These are phyloP conservation scores for Pleoardoris graminearum DNA, from an alignment of 2,329 filamentous ascomycete genomes.

Conservation along the genomic window DNA sequence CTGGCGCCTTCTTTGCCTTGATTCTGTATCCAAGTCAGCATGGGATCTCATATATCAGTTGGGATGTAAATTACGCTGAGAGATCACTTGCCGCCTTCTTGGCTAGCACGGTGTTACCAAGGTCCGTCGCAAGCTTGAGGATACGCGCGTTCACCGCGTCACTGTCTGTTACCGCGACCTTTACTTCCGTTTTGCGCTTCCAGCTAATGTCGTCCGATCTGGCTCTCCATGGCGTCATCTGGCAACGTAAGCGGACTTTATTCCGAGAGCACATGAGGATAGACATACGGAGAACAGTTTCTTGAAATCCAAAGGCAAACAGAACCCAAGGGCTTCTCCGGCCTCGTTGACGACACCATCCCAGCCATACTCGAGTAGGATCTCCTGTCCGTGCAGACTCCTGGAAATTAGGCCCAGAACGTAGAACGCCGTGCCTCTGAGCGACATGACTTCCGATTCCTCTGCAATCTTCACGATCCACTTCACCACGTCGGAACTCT, in stretches of 20 bases:
- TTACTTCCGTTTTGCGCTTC: slow-evolving; percentile 46
- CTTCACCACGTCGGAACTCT: slow-evolving; percentile 84
- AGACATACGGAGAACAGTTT: slow-evolving; percentile 71
- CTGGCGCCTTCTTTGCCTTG: slow-evolving; percentile 72
- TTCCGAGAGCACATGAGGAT: not conserved
- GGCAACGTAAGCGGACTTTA: slow-evolving; percentile 19
- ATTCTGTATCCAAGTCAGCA: slow-evolving; percentile 57
- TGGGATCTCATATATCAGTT: not conserved
- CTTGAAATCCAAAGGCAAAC: slow-evolving; percentile 76
- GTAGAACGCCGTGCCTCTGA: slow-evolving; percentile 95
- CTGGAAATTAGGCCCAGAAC: slow-evolving; percentile 90
- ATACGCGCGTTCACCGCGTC: slow-evolving; percentile 73
- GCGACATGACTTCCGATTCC: slow-evolving; percentile 82
- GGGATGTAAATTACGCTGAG: slow-evolving; percentile 53
- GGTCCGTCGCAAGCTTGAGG: slow-evolving; percentile 79
- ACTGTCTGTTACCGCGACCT: slow-evolving; percentile 62
- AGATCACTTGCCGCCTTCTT: slow-evolving; percentile 85
- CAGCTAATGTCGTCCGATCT: slow-evolving; percentile 35
- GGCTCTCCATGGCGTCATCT: slow-evolving; percentile 47
- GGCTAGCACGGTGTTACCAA: slow-evolving; percentile 91
- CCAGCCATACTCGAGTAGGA: slow-evolving; percentile 88
- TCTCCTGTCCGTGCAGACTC: slow-evolving; percentile 89
- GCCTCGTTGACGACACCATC: slow-evolving; percentile 83
- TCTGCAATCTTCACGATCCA: slow-evolving; percentile 89
- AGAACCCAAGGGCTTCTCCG: slow-evolving; percentile 83